A percentile compares a stretch with the other conserved stretches of the same genome.
Conservation (phyloP, 495 filamentous ascomycete genomes). For the Pyrenopolyporus hunteri region DNA sequence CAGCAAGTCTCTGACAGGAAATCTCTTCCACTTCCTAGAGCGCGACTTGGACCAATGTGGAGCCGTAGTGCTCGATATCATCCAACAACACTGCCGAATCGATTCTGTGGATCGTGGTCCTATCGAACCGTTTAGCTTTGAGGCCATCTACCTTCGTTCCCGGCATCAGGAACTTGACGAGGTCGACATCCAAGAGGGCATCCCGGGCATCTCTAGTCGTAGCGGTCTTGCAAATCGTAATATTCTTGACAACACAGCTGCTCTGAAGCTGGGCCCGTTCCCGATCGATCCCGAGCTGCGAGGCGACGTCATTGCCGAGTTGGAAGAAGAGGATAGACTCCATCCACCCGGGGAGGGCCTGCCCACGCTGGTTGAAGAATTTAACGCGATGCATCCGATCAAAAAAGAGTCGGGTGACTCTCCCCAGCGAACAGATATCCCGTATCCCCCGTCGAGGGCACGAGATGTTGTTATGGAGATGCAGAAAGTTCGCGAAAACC, state of each 20-base stretch:
- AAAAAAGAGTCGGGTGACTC: slow-evolving; percentile 90
- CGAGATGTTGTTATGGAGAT: slow-evolving; percentile 93
- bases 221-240: slow-evolving; percentile 82
- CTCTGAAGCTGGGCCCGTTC: slow-evolving; percentile 76
- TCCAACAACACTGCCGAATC: slow-evolving; percentile 76
- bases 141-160: slow-evolving; percentile 72
- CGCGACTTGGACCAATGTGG: slow-evolving; percentile 80
- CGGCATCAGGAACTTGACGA: slow-evolving; percentile 62
- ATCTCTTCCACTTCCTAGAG: slow-evolving; percentile 87
- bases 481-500: slow-evolving; percentile 90
- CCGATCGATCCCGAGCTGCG: slow-evolving; percentile 79
- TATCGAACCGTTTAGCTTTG: slow-evolving; percentile 79
- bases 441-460: slow-evolving; percentile 82
- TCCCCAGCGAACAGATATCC: slow-evolving; percentile 75
- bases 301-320: slow-evolving; percentile 79
- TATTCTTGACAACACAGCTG: slow-evolving; percentile 60
- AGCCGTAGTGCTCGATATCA: slow-evolving; percentile 71
- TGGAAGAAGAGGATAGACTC: slow-evolving; percentile 77
- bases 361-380: slow-evolving; percentile 72
- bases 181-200: slow-evolving; percentile 87
- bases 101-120: slow-evolving; percentile 75
- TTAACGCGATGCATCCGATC: slow-evolving; percentile 75
- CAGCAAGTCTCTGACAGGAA: slow-evolving; percentile 76
- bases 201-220: slow-evolving; percentile 75
- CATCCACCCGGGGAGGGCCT: slow-evolving; percentile 71